Evolutionary conservation across 202 grass and related monocot species (phyloP).

Genomic region (Setaria viridis): DNA sequence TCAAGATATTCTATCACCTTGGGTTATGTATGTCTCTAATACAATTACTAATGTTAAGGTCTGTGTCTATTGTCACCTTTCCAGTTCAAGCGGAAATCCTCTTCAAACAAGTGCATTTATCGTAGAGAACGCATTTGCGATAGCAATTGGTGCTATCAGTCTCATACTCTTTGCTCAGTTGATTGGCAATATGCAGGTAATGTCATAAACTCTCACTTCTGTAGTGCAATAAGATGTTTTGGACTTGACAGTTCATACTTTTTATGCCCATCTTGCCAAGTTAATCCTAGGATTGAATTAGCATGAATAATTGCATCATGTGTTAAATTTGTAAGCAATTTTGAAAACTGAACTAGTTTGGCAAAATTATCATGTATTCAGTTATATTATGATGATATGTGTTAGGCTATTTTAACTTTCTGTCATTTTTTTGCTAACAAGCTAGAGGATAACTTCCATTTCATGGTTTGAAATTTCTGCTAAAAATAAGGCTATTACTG

Average conservation of each 20-base stretch:
- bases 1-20: not conserved
- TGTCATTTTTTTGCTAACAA: not conserved
- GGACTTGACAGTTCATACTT: not conserved
- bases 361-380: not conserved
- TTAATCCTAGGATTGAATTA: not conserved
- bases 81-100: slow-evolving; percentile 89
- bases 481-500: not conserved
- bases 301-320: not conserved
- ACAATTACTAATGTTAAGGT: slow-evolving; percentile 4
- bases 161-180: slow-evolving; percentile 95
- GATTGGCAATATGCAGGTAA: slow-evolving; percentile 98
- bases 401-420: not conserved
- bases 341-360: not conserved
- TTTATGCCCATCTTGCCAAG: not conserved
- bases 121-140: slow-evolving; percentile 75
- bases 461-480: slow-evolving; percentile 12
- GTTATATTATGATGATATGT: not conserved
- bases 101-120: slow-evolving; percentile 64
- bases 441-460: not conserved
- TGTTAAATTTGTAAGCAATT: slow-evolving; percentile 3
- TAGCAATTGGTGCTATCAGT: slow-evolving; percentile 77
- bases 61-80: slow-evolving; percentile 40
- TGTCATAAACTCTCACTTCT: slow-evolving; percentile 6
- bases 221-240: not conserved
- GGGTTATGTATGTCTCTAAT: slow-evolving; percentile 4